Conservation (phyloP, 768 basidiomycete genomes). For the Lactarius evosmus region DNA sequence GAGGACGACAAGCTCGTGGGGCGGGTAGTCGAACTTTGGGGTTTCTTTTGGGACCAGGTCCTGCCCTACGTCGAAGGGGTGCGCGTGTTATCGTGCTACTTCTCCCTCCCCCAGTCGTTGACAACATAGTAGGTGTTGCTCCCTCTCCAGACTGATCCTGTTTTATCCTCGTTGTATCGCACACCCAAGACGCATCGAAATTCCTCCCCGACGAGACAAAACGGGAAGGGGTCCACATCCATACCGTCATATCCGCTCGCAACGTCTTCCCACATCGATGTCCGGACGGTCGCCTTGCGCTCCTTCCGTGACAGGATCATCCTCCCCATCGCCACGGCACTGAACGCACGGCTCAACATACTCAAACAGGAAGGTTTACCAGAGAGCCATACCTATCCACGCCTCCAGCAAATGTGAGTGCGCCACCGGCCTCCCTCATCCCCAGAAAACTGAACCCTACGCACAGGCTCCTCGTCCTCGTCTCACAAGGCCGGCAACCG, state of each 20-base stretch:
- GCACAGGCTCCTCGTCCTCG: conserved; percentile 67
- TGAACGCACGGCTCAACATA: conserved; percentile 55
- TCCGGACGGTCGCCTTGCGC: conserved; percentile 73
- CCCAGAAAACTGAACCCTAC: conserved; percentile 15
- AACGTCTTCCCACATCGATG: conserved; percentile 62
- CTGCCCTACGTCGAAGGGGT: conserved; percentile 87
- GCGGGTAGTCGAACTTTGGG: conserved; percentile 85
- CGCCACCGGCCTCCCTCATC: background rate
- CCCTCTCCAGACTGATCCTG: conserved; percentile 58
- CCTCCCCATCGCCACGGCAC: conserved; percentile 55
- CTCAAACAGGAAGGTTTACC: conserved; percentile 55
- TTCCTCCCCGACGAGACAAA: conserved; percentile 52
- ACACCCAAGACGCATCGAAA: conserved; percentile 46
- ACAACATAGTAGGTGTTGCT: conserved; percentile 45
- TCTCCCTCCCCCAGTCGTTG: conserved; percentile 33
- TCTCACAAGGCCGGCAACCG: conserved; percentile 62
- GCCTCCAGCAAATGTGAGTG: conserved; percentile 76
- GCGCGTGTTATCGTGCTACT: conserved; percentile 42
- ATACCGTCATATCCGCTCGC: conserved; percentile 35
- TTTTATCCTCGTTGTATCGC: conserved; percentile 67
- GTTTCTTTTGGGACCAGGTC: conserved; percentile 90
- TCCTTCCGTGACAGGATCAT: conserved; percentile 81
- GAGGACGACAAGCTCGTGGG: conserved; percentile 77
- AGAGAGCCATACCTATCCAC: conserved; percentile 56
- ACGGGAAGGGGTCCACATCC: conserved; percentile 42